Evolutionary conservation across 2,329 filamentous ascomycete species (phyloP).

Genomic region (Fusarium buharicum): DNA sequence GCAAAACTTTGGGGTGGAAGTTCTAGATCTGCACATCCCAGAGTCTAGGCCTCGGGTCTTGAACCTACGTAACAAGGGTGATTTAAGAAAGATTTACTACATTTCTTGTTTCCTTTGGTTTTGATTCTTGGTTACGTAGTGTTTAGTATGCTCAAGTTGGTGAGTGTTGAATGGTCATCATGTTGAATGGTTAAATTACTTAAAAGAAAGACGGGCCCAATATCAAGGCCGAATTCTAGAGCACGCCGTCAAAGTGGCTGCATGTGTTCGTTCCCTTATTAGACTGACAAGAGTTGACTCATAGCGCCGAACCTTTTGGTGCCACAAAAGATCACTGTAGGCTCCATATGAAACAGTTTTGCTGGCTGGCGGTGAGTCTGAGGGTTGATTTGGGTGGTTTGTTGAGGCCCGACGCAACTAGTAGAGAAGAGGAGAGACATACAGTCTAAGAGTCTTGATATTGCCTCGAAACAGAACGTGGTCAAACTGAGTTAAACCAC

Average conservation of each 20-base stretch:
- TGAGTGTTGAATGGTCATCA: neutral
- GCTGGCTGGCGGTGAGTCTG: conserved; percentile 39
- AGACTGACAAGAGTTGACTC: conserved; percentile 12
- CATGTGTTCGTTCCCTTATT: conserved; percentile 27
- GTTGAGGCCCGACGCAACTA: conserved; percentile 29
- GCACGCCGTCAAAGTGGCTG: conserved; percentile 27
- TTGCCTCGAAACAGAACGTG: conserved; percentile 8
- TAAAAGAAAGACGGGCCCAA: conserved; percentile 10
- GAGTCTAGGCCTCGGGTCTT: conserved; percentile 14
- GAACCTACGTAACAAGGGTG: conserved; percentile 4
- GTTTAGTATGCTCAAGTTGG: neutral
- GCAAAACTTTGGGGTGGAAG: conserved; percentile 14
- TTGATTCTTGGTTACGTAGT: neutral
- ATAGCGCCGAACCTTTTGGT: conserved; percentile 26
- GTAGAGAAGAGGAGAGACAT: conserved; percentile 7
- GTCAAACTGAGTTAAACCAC: conserved; percentile 19
- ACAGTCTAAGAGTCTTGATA: neutral
- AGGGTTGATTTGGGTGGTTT: conserved; percentile 11
- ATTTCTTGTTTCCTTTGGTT: neutral
- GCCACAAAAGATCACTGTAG: conserved; percentile 21
- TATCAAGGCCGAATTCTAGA: conserved; percentile 20
- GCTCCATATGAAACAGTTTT: conserved; percentile 1
- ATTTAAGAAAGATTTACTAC: neutral
- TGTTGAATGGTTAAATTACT: neutral
- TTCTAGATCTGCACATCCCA: conserved; percentile 37